phyloP scores from a whole-genome alignment of 139 green algal species.

The Micromonas pusilla region DNA sequence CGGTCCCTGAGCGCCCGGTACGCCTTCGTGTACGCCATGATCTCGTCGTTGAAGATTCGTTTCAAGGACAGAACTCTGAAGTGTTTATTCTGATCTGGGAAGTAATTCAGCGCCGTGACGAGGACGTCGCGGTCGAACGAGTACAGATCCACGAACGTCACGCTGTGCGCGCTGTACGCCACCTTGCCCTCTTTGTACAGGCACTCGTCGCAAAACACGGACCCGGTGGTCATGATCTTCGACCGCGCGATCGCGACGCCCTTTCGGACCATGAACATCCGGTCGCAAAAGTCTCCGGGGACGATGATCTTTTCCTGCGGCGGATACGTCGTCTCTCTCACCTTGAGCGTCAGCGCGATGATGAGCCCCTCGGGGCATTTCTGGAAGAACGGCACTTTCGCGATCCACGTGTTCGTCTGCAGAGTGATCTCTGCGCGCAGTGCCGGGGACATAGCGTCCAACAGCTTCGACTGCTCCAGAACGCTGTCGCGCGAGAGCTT shows the following conservation, averaged over 20 bases:
- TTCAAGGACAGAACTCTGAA: neutral
- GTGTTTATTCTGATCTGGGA: neutral
- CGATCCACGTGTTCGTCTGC: conserved; percentile 26
- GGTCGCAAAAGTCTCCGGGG: neutral
- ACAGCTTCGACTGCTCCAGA: neutral
- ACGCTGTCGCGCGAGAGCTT: neutral
- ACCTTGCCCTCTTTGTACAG: neutral
- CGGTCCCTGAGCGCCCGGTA: neutral
- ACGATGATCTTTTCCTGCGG: conserved; percentile 18
- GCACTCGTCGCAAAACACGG: neutral
- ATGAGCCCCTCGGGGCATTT: conserved; percentile 10
- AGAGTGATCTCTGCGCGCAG: conserved; percentile 14
- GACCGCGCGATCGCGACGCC: neutral
- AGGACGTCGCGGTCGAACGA: neutral
- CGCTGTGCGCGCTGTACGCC: neutral
- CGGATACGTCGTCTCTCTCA: conserved; percentile 22
- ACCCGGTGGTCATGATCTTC: conserved; percentile 12
- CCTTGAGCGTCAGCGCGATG: neutral
- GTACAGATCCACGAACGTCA: conserved; percentile 19
- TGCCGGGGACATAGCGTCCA: conserved; percentile 7
- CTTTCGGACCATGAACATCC: conserved; percentile 22
- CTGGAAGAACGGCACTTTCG: conserved; percentile 19
- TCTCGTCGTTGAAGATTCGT: neutral
- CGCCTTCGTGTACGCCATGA: conserved; percentile 12
- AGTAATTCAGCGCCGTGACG: neutral